Percentiles rank a stretch among this genome's conserved stretches.
Evolutionary conservation across 441 rosid species (phyloP).

Genomic region (Pelargonium exstipulatum): DNA sequence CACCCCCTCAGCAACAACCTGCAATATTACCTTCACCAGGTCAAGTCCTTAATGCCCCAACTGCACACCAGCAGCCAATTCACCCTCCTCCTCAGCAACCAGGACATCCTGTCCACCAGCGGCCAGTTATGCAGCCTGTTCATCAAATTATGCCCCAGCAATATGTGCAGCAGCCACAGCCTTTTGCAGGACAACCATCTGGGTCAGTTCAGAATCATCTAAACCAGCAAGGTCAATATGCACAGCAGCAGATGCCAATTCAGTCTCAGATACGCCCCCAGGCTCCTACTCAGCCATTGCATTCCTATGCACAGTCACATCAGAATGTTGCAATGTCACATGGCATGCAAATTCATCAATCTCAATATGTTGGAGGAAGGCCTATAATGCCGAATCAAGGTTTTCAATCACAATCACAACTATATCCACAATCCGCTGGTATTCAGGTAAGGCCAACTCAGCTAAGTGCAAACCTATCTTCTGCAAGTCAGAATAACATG

Average conservation of each 20-base stretch:
- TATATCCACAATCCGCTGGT: constrained; percentile 29
- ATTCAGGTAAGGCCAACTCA: constrained; percentile 31
- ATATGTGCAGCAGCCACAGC: constrained; percentile 40
- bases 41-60: constrained; percentile 27
- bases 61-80: constrained; percentile 35
- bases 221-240: constrained; percentile 36
- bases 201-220: constrained; percentile 38
- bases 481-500: constrained; percentile 29
- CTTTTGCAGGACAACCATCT: constrained; percentile 38
- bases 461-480: constrained; percentile 30
- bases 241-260: constrained; percentile 39
- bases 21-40: constrained; percentile 26
- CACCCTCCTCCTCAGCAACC: constrained; percentile 40
- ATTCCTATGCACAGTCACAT: constrained; percentile 34
- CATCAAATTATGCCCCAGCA: constrained; percentile 43
- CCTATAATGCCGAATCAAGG: constrained; percentile 36
- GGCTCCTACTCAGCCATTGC: constrained; percentile 33
- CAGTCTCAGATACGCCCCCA: constrained; percentile 45
- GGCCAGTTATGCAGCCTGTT: constrained; percentile 32
- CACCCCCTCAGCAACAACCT: constrained; percentile 42
- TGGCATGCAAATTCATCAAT: constrained; percentile 31
- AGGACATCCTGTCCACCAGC: constrained; percentile 35
- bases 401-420: constrained; percentile 25
- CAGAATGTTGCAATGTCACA: constrained; percentile 35
- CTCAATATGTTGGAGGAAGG: constrained; percentile 34